Percentiles rank a stretch among this genome's conserved stretches.
phyloP scores from a whole-genome alignment of 2,329 filamentous ascomycete genomes.

The Ophiostoma quercus region DNA sequence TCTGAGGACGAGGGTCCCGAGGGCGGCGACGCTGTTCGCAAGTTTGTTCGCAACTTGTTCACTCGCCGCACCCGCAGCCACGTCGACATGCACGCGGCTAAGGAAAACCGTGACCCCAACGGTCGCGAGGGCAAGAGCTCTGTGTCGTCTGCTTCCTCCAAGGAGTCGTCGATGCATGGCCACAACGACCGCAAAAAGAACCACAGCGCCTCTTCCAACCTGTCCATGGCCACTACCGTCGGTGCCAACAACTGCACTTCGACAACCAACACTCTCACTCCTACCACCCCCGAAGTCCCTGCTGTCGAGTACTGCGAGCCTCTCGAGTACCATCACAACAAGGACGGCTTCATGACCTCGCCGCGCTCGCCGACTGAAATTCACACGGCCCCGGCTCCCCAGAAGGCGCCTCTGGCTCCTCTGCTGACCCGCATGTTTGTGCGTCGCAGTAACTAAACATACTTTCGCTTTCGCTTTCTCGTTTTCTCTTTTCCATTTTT shows the following conservation, averaged over 20 bases:
- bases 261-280: neutral
- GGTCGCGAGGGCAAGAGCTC: constrained; percentile 13
- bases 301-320: constrained; percentile 7
- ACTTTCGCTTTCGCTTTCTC: too few relatives aligned
- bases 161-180: neutral
- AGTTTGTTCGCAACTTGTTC: constrained; percentile 26
- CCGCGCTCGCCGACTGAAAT: neutral
- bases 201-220: constrained; percentile 21
- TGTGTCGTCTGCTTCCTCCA: constrained; percentile 10
- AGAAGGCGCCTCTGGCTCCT: constrained; percentile 18
- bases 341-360: neutral
- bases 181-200: constrained; percentile 24
- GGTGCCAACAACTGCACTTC: constrained; percentile 15
- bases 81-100: constrained; percentile 16
- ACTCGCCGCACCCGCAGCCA: constrained; percentile 23
- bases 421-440: constrained; percentile 28
- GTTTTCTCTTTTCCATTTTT: neutral
- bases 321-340: constrained; percentile 15
- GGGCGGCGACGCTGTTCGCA: constrained; percentile 23
- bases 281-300: neutral
- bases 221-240: constrained; percentile 20
- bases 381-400: neutral
- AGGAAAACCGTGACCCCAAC: neutral
- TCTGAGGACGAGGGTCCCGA: constrained; percentile 26
- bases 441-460: constrained; percentile 25